These are phyloP conservation scores for Cyclanthera cordifolia DNA, from an alignment of 306 rosid genomes.

Conservation along the genomic window DNA sequence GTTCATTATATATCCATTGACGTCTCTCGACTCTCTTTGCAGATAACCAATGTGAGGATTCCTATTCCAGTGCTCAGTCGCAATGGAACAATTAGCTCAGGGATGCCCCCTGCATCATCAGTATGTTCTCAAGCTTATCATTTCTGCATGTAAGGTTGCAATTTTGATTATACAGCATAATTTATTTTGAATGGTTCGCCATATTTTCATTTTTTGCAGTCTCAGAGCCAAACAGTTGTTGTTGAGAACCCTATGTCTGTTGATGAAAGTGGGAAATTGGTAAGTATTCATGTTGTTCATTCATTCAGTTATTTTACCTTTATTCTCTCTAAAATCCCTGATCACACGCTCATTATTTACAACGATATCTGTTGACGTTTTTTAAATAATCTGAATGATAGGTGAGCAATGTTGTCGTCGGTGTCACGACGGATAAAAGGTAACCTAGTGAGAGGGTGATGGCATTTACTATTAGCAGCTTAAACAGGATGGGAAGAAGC, in stretches of 20 bases:
- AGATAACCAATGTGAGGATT: slow-evolving; percentile 63
- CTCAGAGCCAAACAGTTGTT: slow-evolving; percentile 84
- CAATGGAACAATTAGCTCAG: slow-evolving; percentile 52
- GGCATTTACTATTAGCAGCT: background rate
- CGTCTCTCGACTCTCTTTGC: slow-evolving; percentile 12
- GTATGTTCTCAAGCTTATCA: slow-evolving; percentile 32
- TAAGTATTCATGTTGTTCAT: slow-evolving; percentile 17
- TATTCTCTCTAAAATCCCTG: background rate
- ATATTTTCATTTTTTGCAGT: slow-evolving; percentile 23
- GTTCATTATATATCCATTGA: background rate
- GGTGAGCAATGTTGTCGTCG: slow-evolving; percentile 98
- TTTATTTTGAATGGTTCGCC: background rate
- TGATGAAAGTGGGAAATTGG: slow-evolving; percentile 93
- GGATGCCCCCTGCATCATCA: slow-evolving; percentile 60
- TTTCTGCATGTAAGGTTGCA: background rate
- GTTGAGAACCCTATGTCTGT: slow-evolving; percentile 97
- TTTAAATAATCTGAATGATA: too few species aligned
- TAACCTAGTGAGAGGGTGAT: slow-evolving; percentile 14
- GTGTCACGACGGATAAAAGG: slow-evolving; percentile 80
- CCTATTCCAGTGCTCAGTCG: slow-evolving; percentile 72
- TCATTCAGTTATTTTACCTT: slow-evolving; percentile 6
- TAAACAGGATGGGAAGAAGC: slow-evolving; percentile 8
- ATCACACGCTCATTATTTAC: too few species aligned
- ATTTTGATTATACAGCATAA: slow-evolving; percentile 10
- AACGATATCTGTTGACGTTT: background rate